Base-by-base conservation (phyloP, 176 grass and related monocot genomes). In the Aegilops speltoides region DNA sequence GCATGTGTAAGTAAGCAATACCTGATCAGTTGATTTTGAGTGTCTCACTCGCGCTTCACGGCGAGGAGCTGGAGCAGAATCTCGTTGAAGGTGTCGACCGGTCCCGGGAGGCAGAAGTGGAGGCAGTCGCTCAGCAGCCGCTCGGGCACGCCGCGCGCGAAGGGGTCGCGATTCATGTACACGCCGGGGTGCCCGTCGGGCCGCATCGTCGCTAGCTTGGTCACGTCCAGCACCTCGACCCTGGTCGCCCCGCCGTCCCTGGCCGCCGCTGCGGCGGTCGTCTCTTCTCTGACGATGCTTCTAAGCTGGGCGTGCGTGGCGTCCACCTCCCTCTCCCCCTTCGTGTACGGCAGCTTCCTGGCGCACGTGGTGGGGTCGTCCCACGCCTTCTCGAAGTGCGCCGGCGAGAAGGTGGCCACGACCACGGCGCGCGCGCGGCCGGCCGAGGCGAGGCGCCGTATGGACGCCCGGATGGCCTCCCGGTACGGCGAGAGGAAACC, bases 41-140 rank as follows among this genome's bases (percentile, higher is more conserved):
- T 20, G 52, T 56, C 7, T 75, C 10, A 75, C 72, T 8, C 15
- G 25, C 43, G 69, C 40, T 83, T 72, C 1, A 89, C 41, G 4
- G 91, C 16, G 82, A 93, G 22, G 78, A 93, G 22, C 85, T 86
- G 83, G 15, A 86, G 33, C 26, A 96, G 63, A 8, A 96, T 86
- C 82, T 93, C 84, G n/a, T 93, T 96, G 82, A 88, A 96, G 1
- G 91, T 83, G 77, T 96, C 94, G 0, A 92, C 86, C 1, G 91
- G 91, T 4, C 91, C 94, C 0, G 91, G 91, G 22, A 96, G 38
- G 82, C 91, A 96, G 75, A 88, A 96, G 25, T 96, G 94, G 52
- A 96, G 85, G 77, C 94, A 96, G 74, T 94, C 89, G 20, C 63
- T 88, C 45, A 64, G 59, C 28, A 94, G 24, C 74, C 50, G 75